Percentiles rank a stretch among this genome's conserved stretches.
phyloP scores from a whole-genome alignment of 2,329 filamentous ascomycete genomes.

The Westerdykella sp. region DNA sequence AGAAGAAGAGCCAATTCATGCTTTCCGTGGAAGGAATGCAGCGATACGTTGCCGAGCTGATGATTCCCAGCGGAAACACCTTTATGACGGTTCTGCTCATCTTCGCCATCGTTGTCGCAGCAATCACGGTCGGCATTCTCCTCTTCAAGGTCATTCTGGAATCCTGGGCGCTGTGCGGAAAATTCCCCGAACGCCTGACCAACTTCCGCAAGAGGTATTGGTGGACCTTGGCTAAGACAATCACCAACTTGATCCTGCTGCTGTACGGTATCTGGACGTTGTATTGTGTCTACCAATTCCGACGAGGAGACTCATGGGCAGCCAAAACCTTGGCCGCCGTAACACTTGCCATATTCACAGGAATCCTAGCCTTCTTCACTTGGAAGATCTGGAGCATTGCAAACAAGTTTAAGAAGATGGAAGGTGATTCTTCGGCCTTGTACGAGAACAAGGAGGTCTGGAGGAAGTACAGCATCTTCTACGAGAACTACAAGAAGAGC shows the following conservation, averaged over 20 bases:
- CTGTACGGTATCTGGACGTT: constrained; percentile 93
- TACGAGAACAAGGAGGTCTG: constrained; percentile 88
- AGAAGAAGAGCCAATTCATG: constrained; percentile 42
- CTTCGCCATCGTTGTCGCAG: constrained; percentile 78
- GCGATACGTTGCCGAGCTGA: constrained; percentile 74
- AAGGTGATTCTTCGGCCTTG: constrained; percentile 66
- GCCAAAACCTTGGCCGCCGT: constrained; percentile 77
- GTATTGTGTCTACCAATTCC: constrained; percentile 96
- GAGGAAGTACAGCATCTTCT: constrained; percentile 96
- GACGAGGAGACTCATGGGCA: constrained; percentile 87
- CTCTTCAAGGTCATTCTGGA: constrained; percentile 89
- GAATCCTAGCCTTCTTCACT: constrained; percentile 72
- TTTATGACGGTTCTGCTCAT: constrained; percentile 94
- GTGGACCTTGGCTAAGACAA: constrained; percentile 80
- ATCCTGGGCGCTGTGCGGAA: constrained; percentile 82
- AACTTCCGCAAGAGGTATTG: constrained; percentile 96
- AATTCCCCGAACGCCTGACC: constrained; percentile 69
- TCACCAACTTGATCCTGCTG: constrained; percentile 83
- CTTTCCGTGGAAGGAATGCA: constrained; percentile 67
- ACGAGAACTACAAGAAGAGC: constrained; percentile 87
- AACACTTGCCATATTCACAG: constrained; percentile 75
- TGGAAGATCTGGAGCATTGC: constrained; percentile 77
- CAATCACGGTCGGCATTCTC: constrained; percentile 78
- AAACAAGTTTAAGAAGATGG: constrained; percentile 62
- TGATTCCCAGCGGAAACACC: constrained; percentile 80